Evolutionary conservation across 768 basidiomycete genomes (phyloP).

Genomic region (Psilocybe subaeruginosa): DNA sequence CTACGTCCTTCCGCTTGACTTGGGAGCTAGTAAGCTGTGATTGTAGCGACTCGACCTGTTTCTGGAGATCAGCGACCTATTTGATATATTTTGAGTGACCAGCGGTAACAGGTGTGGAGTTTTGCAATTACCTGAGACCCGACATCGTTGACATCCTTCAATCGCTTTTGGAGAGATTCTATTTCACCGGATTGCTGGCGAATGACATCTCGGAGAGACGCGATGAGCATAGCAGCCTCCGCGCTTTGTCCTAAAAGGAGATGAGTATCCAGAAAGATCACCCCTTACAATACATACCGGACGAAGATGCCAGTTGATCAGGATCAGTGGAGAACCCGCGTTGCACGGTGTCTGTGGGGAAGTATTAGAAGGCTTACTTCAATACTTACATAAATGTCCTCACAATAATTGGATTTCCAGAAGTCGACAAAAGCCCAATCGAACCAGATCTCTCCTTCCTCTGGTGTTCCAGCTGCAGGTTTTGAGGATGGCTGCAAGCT

Average conservation of each 20-base stretch:
- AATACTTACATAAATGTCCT: background rate
- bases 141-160: slow-evolving; percentile 41
- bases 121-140: slow-evolving; percentile 19
- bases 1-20: slow-evolving; percentile 75
- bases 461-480: slow-evolving; percentile 41
- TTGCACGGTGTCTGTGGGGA: slow-evolving; percentile 68
- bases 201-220: slow-evolving; percentile 83
- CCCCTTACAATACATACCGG: slow-evolving; percentile 44
- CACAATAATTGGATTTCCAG: slow-evolving; percentile 98
- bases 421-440: slow-evolving; percentile 99
- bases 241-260: slow-evolving; percentile 57
- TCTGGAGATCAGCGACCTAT: slow-evolving; percentile 49
- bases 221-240: slow-evolving; percentile 81
- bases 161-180: slow-evolving; percentile 61
- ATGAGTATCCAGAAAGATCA: slow-evolving; percentile 7
- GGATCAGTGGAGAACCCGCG: slow-evolving; percentile 74
- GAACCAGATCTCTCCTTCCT: slow-evolving; percentile 92
- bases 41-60: slow-evolving; percentile 49
- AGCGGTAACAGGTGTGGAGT: no score
- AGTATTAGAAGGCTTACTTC: background rate
- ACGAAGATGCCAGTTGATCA: slow-evolving; percentile 59
- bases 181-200: slow-evolving; percentile 83
- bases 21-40: slow-evolving; percentile 54
- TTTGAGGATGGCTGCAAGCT: slow-evolving; percentile 33
- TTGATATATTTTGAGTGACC: background rate